Percentiles rank a stretch among this genome's conserved stretches.
Evolutionary conservation across 371 early-diverging fungal species (phyloP).

Genomic region (Zopfochytrium polystomum): DNA sequence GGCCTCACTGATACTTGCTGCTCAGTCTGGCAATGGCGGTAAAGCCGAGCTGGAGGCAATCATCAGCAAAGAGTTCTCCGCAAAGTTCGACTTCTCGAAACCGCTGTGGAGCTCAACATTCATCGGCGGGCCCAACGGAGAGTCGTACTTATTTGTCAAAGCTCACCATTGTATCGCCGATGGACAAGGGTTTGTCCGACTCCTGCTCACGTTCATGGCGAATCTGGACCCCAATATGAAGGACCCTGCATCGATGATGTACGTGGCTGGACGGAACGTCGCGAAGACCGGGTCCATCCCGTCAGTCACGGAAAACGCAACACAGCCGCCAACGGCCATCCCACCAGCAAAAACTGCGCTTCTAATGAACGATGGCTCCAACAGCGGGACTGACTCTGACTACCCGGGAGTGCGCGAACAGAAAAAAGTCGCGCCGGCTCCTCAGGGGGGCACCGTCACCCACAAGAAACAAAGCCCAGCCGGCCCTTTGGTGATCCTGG

Average conservation of each 20-base stretch:
- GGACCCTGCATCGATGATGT: constrained; percentile 18
- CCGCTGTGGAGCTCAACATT: constrained; percentile 15
- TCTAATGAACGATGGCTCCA: not conserved
- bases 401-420: too few species aligned
- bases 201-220: constrained; percentile 25
- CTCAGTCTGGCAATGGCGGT: too few species aligned
- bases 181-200: constrained; percentile 33
- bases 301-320: constrained; percentile 6
- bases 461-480: too few species aligned
- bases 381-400: constrained; percentile 3
- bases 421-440: too few species aligned
- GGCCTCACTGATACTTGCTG: too few species aligned
- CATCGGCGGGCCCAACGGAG: constrained; percentile 15
- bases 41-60: too few species aligned
- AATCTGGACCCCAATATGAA: constrained; percentile 22
- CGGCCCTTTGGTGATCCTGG: too few species aligned
- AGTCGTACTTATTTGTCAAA: constrained; percentile 10
- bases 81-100: constrained; percentile 11
- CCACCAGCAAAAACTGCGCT: not conserved
- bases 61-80: constrained; percentile 1
- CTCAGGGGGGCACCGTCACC: too few species aligned
- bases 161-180: constrained; percentile 31
- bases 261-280: constrained; percentile 25
- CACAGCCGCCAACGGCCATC: not conserved
- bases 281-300: not conserved